Percentiles rank a stretch among this genome's conserved stretches.
phyloP scores from a whole-genome alignment of 805 yeast genomes.

The Komagataella ulmi region DNA sequence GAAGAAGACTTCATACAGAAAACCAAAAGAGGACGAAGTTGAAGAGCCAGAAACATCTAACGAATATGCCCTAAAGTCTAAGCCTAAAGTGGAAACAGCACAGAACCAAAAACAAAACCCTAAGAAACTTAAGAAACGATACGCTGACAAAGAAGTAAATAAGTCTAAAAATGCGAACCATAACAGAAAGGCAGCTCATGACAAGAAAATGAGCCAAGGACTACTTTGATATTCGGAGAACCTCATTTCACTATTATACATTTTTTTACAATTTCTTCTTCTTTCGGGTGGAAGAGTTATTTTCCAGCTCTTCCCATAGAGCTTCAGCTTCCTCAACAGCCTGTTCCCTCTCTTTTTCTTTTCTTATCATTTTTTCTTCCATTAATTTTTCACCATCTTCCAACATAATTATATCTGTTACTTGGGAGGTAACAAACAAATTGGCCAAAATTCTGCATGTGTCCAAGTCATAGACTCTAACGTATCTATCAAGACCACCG shows the following conservation, averaged over 20 bases:
- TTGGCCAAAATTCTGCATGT: constrained; percentile 52
- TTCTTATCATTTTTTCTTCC: constrained; percentile 21
- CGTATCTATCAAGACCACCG: constrained; percentile 83
- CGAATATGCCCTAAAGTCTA: background rate
- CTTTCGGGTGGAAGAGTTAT: constrained; percentile 12
- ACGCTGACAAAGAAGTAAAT: constrained; percentile 35
- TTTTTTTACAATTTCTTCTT: constrained; percentile 5
- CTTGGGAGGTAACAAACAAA: constrained; percentile 65
- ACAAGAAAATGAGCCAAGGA: constrained; percentile 30
- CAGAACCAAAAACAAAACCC: background rate
- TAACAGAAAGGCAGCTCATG: constrained; percentile 49
- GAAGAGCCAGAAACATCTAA: constrained; percentile 1
- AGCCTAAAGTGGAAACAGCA: background rate
- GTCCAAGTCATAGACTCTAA: constrained; percentile 58
- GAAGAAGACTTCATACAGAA: constrained; percentile 9
- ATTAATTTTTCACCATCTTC: constrained; percentile 25
- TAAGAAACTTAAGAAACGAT: constrained; percentile 16
- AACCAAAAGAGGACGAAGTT: constrained; percentile 4
- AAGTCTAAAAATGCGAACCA: constrained; percentile 51
- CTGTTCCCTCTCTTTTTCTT: constrained; percentile 7
- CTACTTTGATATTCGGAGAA: constrained; percentile 1
- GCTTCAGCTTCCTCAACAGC: constrained; percentile 17
- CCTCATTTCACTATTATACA: background rate
- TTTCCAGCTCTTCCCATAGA: constrained; percentile 24
- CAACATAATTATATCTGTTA: constrained; percentile 36